These are phyloP conservation scores for Pseudopediastrum boryanum DNA, from an alignment of 139 green algal species.

Conservation along the genomic window DNA sequence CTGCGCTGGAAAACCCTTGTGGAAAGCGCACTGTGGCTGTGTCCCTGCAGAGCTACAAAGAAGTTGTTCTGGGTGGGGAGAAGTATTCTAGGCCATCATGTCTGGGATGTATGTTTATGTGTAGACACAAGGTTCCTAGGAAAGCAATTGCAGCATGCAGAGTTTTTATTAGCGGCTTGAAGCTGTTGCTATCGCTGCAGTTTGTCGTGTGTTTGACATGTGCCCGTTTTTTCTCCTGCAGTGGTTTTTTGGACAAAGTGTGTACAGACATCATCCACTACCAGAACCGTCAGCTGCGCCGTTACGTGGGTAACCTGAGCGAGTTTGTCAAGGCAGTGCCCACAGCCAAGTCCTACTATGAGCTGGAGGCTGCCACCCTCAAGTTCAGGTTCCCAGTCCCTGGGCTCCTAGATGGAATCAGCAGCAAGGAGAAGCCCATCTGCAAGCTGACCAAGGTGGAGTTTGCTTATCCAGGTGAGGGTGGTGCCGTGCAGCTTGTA, in stretches of 20 bases:
- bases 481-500: too few relatives aligned
- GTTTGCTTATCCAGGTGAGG: slow-evolving; percentile 52
- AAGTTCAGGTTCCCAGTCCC: slow-evolving; percentile 89
- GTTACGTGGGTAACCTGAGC: slow-evolving; percentile 88
- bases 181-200: slow-evolving; percentile 8
- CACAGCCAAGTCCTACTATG: slow-evolving; percentile 87
- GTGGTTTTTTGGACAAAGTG: slow-evolving; percentile 83
- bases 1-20: too few relatives aligned
- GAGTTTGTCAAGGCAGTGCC: slow-evolving; percentile 89
- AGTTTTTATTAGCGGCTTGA: too few relatives aligned
- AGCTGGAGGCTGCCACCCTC: slow-evolving; percentile 67
- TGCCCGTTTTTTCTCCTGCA: slow-evolving; percentile 28
- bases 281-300: slow-evolving; percentile 80
- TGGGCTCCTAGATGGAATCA: slow-evolving; percentile 90
- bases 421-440: slow-evolving; percentile 88
- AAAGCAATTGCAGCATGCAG: too few relatives aligned
- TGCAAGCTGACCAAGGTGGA: slow-evolving; percentile 63
- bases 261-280: slow-evolving; percentile 92
- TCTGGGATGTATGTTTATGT: too few relatives aligned
- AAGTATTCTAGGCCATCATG: too few relatives aligned
- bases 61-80: too few relatives aligned
- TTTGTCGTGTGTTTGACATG: background rate
- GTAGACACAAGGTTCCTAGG: too few relatives aligned
- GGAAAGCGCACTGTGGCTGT: too few relatives aligned
- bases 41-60: too few relatives aligned